Evolutionary conservation across 139 green algal genomes (phyloP), one percentile per base, ranked within the genome.

Genomic region (Chlorella ohadii): DNA sequence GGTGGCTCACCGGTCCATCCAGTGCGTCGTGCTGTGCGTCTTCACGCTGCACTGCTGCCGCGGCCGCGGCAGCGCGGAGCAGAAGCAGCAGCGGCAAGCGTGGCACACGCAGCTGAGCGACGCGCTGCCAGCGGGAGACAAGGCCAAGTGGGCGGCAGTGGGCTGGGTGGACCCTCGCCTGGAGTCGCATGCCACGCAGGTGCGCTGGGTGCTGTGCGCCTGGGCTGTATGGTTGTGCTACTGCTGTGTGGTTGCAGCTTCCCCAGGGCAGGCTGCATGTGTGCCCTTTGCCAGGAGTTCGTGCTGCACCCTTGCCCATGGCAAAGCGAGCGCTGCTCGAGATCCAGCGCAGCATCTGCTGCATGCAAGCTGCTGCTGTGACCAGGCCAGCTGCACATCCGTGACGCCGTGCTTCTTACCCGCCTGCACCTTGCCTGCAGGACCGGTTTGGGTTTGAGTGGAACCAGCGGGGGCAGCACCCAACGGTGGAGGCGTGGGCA

Each of bases 11-110:
- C 72, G n/a, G 47, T 79, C 72, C 47, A 79, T 79, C 47, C 72
- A 83, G 59, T 83, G 77, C 61, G 61, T 83, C 23, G 77, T 83
- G 77, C 77, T 83, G 28, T 68, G 56, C 56, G 61, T 83, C 59
- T 83, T 83, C 77, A 83, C 61, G 33, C 61, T 83, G 27, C 77
- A 83, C 39, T 72, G 56, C 41, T 74, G 77, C 77, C 59, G 77
- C 38, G 77, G 77, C 28, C 77, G 77, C 36, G 77, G 77, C 39
- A 44, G 12, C 11, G 5, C 39, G 41, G 61, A 83, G 77, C 77
- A 83, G 39, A 72, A 72, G 59, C 39, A 41, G 39, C 38, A 73
- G 77, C 77, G 63, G 12, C 59, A 72, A 38, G 61, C 28, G 4
- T 73, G 77, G 77, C 77, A 70, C 38, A 31, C 34, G 28, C 38